Evolutionary conservation across 2,329 filamentous ascomycete species (phyloP).

Genomic region (Penicillium sclerotigenum): DNA sequence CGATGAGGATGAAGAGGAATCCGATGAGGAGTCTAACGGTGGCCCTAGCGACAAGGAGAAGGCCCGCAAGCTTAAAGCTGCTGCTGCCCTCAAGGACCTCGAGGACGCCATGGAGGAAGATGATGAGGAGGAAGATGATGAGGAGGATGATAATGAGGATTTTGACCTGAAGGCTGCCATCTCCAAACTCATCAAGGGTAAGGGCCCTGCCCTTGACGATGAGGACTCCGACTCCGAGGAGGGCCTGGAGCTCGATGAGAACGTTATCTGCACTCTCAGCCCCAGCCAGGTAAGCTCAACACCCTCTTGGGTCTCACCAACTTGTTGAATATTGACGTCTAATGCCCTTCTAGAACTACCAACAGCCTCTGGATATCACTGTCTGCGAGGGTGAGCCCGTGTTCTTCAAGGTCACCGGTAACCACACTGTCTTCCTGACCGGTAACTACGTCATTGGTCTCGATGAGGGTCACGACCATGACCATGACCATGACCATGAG

Average conservation of each 20-base stretch:
- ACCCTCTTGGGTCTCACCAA: neutral
- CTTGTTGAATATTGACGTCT: neutral
- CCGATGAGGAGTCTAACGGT: conserved; percentile 74
- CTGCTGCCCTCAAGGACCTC: conserved; percentile 73
- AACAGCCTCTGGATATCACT: conserved; percentile 92
- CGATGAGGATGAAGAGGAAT: conserved; percentile 50
- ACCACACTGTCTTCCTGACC: conserved; percentile 85
- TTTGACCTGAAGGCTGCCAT: conserved; percentile 48
- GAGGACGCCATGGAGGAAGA: conserved; percentile 62
- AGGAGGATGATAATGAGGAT: conserved; percentile 62
- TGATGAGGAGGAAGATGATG: conserved; percentile 55
- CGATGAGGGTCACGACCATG: conserved; percentile 49
- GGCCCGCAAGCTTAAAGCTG: conserved; percentile 79
- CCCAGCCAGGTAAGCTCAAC: conserved; percentile 70
- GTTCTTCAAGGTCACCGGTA: conserved; percentile 88
- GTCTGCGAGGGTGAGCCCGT: conserved; percentile 84
- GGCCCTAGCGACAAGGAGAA: conserved; percentile 89
- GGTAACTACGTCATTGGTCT: conserved; percentile 88
- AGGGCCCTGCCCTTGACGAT: conserved; percentile 69
- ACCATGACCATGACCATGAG: conserved; percentile 51
- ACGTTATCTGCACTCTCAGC: conserved; percentile 93
- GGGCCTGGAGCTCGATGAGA: conserved; percentile 73
- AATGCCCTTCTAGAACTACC: conserved; percentile 66
- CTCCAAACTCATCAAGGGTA: conserved; percentile 60
- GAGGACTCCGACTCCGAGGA: conserved; percentile 58